Percentiles rank a stretch among this genome's conserved stretches.
These are phyloP conservation scores for Daldinia vernicosa DNA, from an alignment of 495 filamentous ascomycete species.

Conservation along the genomic window DNA sequence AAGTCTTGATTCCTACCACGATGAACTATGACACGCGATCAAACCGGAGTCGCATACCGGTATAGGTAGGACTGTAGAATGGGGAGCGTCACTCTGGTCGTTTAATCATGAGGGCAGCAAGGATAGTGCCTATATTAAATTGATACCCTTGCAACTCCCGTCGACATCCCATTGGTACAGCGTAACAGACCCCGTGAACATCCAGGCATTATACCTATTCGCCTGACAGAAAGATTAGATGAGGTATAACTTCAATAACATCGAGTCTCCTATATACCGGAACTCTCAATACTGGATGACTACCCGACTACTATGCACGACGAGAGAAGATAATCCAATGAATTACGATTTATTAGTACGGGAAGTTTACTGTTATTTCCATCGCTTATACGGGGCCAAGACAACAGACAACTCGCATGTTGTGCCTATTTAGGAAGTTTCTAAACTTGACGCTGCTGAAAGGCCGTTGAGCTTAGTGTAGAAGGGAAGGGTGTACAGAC, in stretches of 20 bases:
- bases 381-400: not conserved
- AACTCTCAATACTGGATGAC: not conserved
- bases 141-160: not conserved
- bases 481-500: not conserved
- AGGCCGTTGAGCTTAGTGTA: not conserved
- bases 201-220: not conserved
- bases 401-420: not conserved
- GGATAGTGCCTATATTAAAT: not conserved
- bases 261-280: not conserved
- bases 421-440: not conserved
- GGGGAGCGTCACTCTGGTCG: not conserved
- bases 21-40: constrained; percentile 1
- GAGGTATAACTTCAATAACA: not conserved
- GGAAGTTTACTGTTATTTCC: not conserved
- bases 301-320: not conserved
- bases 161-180: not conserved
- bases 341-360: not conserved
- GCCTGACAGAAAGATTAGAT: not conserved
- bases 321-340: not conserved
- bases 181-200: not conserved
- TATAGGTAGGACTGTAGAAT: not conserved
- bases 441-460: not conserved
- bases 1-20: not conserved
- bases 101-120: not conserved
- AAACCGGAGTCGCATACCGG: not conserved